Evolutionary conservation across 805 yeast genomes (phyloP), one percentile per base, ranked within the genome.

Genomic region (Lipomyces mesembrius): DNA sequence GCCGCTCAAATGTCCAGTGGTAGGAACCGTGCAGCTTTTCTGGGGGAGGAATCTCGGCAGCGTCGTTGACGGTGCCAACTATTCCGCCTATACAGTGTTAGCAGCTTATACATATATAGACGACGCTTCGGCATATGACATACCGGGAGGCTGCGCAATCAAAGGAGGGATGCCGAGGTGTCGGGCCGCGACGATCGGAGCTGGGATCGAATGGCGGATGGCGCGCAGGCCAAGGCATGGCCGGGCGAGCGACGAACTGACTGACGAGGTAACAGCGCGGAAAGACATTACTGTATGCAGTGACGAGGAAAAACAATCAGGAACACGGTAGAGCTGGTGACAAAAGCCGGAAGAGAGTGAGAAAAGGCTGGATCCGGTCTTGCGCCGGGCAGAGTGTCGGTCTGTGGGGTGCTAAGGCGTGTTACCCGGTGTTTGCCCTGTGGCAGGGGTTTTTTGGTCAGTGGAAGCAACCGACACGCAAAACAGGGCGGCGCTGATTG

Each of bases 61-160:
- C 92, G 69, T 95, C 98, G 78, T 94, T 95, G 59, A 93, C 97
- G 6, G 93, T 87, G n/a, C 98, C 98, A 58, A 88, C 88, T 65
- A 94, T 88, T 77, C 89, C 83, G 51, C 98, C 98, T 56, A 98
- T 91, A 2, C 46, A 96, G 94, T 79, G 91, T 58, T 22, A 43
- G 58, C 51, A 22, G 5, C 22, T 11, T 11, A n/a, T 57, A 14
- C 14, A 34, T 12, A 52, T 20, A 17, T 32, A 37, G 43, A 25
- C 6, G 29, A 32, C n/a, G 29, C 4, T 14, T 49, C 35, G 27
- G 51, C 11, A 29, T 14, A 54, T 3, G 7, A 61, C 68, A 4
- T 29, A 67, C 71, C 71, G 12, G 71, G 71, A n/a, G 71, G 70
- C 59, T 66, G 71, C 11, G 67, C 56, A 59, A 67, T 67, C 58